A percentile compares a stretch with the other conserved stretches of the same genome.
Evolutionary conservation across 805 yeast species (phyloP).

Genomic region (Saccharomyces paradoxus): DNA sequence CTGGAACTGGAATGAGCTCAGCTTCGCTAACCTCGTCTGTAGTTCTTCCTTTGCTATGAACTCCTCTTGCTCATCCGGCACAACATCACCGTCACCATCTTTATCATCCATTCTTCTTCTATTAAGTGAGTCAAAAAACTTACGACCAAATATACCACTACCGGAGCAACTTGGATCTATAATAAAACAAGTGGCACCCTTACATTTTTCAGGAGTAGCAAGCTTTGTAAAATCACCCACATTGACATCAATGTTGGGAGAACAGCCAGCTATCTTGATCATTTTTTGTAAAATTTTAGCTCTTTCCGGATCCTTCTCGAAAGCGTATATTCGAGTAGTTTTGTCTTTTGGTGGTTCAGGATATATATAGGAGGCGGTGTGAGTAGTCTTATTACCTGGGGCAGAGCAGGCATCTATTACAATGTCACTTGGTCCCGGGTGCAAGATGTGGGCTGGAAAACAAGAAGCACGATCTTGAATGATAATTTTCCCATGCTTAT

Average conservation of each 20-base stretch:
- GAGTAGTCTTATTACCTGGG: constrained; percentile 97
- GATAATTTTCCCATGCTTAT: constrained; percentile 68
- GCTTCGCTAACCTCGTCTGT: constrained; percentile 42
- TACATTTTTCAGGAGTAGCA: constrained; percentile 43
- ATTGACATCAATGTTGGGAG: constrained; percentile 36
- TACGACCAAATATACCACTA: constrained; percentile 92
- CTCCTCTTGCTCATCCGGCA: constrained; percentile 30
- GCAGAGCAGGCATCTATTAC: constrained; percentile 95
- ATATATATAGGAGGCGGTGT: constrained; percentile 49
- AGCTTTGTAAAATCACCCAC: constrained; percentile 41
- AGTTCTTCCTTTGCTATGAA: constrained; percentile 39
- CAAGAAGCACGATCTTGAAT: constrained; percentile 97
- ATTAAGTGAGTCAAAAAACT: constrained; percentile 42
- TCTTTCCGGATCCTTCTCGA: constrained; percentile 75
- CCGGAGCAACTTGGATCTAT: constrained; percentile 99
- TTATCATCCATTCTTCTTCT: constrained; percentile 17
- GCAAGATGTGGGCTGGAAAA: constrained; percentile 81
- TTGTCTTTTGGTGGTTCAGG: constrained; percentile 9
- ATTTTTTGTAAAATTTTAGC: constrained; percentile 63
- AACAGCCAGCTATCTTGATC: constrained; percentile 71
- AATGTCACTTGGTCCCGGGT: constrained; percentile 49
- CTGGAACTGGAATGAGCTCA: constrained; percentile 79
- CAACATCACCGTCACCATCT: constrained; percentile 5
- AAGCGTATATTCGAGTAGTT: constrained; percentile 54
- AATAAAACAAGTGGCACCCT: constrained; percentile 65